These are phyloP conservation scores for Gastroboletus turbinatus DNA, from an alignment of 1,284 basidiomycete genomes.

Conservation along the genomic window DNA sequence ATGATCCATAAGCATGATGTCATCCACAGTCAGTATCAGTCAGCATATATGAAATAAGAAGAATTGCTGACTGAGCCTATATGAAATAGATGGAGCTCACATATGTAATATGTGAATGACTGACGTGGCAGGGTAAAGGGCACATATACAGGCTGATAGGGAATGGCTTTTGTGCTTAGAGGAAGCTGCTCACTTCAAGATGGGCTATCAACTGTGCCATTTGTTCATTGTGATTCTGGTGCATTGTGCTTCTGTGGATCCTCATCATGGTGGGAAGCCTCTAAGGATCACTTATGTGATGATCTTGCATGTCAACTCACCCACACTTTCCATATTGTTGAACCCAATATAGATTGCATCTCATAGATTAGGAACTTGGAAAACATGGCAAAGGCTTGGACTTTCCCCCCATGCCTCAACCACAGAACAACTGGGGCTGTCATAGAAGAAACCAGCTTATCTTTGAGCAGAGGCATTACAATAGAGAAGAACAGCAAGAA, in stretches of 20 bases:
- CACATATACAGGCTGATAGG: too few relatives aligned
- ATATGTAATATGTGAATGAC: too few relatives aligned
- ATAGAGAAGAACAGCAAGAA: slow-evolving; percentile 1
- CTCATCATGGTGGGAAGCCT: slow-evolving; percentile 29
- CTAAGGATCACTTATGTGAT: slow-evolving; percentile 31
- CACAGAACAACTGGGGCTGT: slow-evolving; percentile 30
- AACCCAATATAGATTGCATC: neutral
- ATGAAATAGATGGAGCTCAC: too few relatives aligned
- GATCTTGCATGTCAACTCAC: slow-evolving; percentile 16
- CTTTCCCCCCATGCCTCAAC: slow-evolving; percentile 34
- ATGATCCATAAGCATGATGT: too few relatives aligned
- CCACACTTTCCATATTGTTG: neutral
- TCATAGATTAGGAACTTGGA: neutral
- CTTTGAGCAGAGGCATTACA: slow-evolving; percentile 33
- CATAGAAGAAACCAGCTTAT: slow-evolving; percentile 36
- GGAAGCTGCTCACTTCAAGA: slow-evolving; percentile 24
- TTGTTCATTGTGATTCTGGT: slow-evolving; percentile 35
- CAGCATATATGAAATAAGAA: too few relatives aligned
- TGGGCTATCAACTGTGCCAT: slow-evolving; percentile 25
- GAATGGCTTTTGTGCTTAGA: too few relatives aligned
- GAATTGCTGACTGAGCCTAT: too few relatives aligned
- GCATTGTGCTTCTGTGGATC: slow-evolving; percentile 19
- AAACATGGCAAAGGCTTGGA: slow-evolving; percentile 24
- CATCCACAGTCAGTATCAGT: too few relatives aligned
- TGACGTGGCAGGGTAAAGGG: too few relatives aligned